Evolutionary conservation across 1,284 basidiomycete genomes (phyloP), one percentile per base, ranked within the genome.

Genomic region (Apiotrichum gamsii): DNA sequence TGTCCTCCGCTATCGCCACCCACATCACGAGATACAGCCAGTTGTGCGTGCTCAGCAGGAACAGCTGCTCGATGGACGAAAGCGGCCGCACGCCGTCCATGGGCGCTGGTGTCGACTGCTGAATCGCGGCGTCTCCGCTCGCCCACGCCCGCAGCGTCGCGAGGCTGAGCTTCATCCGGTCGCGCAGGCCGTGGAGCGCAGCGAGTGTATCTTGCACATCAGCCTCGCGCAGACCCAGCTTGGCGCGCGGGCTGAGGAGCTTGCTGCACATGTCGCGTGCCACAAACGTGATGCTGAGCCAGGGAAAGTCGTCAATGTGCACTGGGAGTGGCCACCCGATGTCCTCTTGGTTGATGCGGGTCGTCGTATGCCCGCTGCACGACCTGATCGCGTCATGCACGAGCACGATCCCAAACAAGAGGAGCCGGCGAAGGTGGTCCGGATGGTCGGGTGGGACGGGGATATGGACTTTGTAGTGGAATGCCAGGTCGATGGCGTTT

Each of bases 1-100:
- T 20, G 9, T 30, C 21, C 23, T 50, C 49, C 9, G 38, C 39
- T 13, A 50, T 43, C 2, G 49, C 43, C 3, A 45, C 49, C 49
- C 49, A 50, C 14, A 44, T 20, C 9, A 50, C 49, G 29, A 50
- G 34, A 14, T 38, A 28, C 3, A 50, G 39, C 49, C 49, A 50
- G 34, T 38, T 21, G 39, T 42, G 34, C 3, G 34, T 50, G 20
- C 43, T 45, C 14, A 50, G 49, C 9, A 50, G n/a, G 35, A 45
- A 50, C 14, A 50, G 39, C 20, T 45, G 39, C 25, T 45, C 49
- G 11, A 41, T 29, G 3, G 39, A 16, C 14, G 9, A 20, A 14
- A 50, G 39, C 2, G 43, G 39, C 2, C 19, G n/a, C 2, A 11
- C 16, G 2, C 25, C 35, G n/a, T 50, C 29, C 11, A 13, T 4